A percentile compares a stretch with the other conserved stretches of the same genome.
phyloP scores from a whole-genome alignment of 495 filamentous ascomycete genomes.

The Neurospora cerealis region DNA sequence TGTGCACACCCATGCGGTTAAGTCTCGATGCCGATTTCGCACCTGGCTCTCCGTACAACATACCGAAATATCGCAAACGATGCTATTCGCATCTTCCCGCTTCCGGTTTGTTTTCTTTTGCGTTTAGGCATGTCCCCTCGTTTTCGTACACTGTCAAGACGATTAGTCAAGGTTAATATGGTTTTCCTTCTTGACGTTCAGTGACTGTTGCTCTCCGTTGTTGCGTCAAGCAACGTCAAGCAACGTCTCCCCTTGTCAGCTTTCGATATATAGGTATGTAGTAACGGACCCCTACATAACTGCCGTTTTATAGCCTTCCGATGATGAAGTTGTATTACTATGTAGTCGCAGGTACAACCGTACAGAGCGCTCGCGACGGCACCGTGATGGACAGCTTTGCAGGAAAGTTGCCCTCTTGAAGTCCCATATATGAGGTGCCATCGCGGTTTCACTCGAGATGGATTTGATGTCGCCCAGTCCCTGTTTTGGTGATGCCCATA shows the following conservation, averaged over 20 bases:
- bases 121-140: not conserved
- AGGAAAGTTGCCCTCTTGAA: not conserved
- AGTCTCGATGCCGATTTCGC: conserved; percentile 1
- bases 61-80: not conserved
- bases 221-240: not conserved
- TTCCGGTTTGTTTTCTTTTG: conserved; percentile 10
- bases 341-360: not conserved
- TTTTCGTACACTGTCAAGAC: not conserved
- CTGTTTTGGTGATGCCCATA: not conserved
- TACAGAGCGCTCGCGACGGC: not conserved
- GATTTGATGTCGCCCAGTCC: not conserved
- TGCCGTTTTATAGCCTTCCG: not conserved
- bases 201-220: not conserved
- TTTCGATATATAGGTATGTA: not conserved
- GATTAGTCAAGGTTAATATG: not conserved
- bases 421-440: not conserved
- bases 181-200: not conserved
- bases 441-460: not conserved
- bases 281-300: not conserved
- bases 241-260: not conserved
- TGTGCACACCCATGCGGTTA: not conserved
- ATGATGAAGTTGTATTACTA: not conserved
- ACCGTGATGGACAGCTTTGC: not conserved
- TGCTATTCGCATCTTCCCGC: conserved; percentile 1
- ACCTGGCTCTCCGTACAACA: not conserved